Base-by-base conservation (phyloP, 139 green algal genomes). In the Desmodesmus armatus region DNA sequence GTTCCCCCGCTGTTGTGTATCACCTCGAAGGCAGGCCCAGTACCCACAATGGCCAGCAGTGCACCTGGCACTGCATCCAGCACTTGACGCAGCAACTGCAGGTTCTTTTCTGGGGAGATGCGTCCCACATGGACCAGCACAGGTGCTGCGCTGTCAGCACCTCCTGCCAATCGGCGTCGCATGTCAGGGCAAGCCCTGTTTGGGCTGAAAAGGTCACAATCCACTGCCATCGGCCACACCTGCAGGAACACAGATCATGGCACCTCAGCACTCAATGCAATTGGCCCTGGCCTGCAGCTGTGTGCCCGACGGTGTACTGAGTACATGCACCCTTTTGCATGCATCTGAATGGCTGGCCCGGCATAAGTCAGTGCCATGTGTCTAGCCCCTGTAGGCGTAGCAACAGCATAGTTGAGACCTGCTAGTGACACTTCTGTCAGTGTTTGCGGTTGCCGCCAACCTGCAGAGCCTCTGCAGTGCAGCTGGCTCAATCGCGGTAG, bases 71-170 rank as follows among this genome's bases (percentile, higher is more conserved):
- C 77, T 31, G 78, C 39, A 39, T 90, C 84, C 53, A 97, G 82
- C 15, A 98, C 89, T 47, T 85, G 88, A 76, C 91, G 93, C 29
- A 97, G 86, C 39, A 93, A 88, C 15, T 88, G 85, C 3, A 96
- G 83, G 87, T 97, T 97, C 86, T 97, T 96, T 80, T 97, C 94
- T 49, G 76, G 88, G 53, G 96, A 96, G 37, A 99, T 91, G 5
- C 97, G 88, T 9, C 97, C 97, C 29, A 98, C 97, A 66, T 97
- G 96, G 15, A 96, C 84, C 44, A 99, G 87, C 62, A 99, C 43
- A 53, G 25, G 72, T 44, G 29, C 23, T 44, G 21, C 43, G 15
- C 62, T 35, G 6, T 13, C 7, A 15, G 9, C 62, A 70, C 9
- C 11, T 11, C 62, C 62, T 35, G 27, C 62, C 9, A 70, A 15